Evolutionary conservation across 2,329 filamentous ascomycete genomes (phyloP).

Genomic region (Ilyonectria robusta): DNA sequence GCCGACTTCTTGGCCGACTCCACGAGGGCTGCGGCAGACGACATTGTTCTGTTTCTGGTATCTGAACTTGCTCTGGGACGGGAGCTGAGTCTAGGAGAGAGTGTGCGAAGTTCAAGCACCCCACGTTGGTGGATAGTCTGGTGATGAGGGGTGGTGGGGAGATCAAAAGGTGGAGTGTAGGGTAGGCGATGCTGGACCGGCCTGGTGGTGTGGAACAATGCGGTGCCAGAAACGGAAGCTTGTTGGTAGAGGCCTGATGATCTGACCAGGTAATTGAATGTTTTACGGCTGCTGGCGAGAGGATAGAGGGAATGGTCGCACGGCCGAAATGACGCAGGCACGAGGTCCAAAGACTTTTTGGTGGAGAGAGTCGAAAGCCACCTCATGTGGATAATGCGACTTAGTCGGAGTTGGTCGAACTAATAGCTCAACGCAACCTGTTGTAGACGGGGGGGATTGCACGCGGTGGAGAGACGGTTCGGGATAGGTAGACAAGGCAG

Average conservation of each 20-base stretch:
- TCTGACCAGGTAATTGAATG: constrained; percentile 13
- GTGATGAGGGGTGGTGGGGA: constrained; percentile 26
- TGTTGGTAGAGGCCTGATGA: constrained; percentile 4
- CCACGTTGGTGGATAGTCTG: constrained; percentile 21
- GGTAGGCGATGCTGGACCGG: constrained; percentile 17
- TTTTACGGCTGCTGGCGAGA: not conserved
- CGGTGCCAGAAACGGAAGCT: constrained; percentile 1
- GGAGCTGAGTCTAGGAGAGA: constrained; percentile 9
- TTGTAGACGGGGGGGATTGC: constrained; percentile 9
- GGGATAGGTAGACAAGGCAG: constrained; percentile 1
- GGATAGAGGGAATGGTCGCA: not conserved
- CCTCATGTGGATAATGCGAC: not conserved
- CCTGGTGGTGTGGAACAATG: constrained; percentile 7
- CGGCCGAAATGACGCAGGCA: constrained; percentile 22
- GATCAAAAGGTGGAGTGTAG: constrained; percentile 16
- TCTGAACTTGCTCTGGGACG: not conserved
- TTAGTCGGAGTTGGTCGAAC: not conserved
- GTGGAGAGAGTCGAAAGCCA: constrained; percentile 32
- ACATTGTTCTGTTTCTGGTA: constrained; percentile 50
- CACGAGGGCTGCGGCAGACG: constrained; percentile 61
- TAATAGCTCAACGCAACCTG: not conserved
- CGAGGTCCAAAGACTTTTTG: constrained; percentile 13
- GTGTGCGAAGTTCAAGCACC: constrained; percentile 15
- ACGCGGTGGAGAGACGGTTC: constrained; percentile 10
- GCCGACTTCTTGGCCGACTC: constrained; percentile 83